Percentiles rank a stretch among this genome's conserved stretches.
Evolutionary conservation across 345 rosid species (phyloP).

Genomic region (Hevea brasiliensis): DNA sequence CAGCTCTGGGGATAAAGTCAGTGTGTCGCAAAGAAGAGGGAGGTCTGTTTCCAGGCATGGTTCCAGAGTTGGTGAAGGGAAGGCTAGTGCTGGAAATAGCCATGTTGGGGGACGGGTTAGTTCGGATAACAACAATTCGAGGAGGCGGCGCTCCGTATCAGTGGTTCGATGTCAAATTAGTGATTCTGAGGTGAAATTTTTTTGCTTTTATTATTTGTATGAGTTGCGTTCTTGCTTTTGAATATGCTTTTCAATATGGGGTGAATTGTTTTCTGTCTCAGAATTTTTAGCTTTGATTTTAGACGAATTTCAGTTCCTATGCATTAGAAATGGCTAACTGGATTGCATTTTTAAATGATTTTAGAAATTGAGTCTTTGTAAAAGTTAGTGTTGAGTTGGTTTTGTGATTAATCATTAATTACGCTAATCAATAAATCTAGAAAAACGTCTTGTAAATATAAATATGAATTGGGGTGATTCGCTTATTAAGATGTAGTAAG

Average conservation of each 20-base stretch:
- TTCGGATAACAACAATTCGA: slow-evolving; percentile 45
- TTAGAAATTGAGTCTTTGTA: too few relatives aligned
- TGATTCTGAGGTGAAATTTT: slow-evolving; percentile 68
- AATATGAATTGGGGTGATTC: not conserved
- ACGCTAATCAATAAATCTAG: not conserved
- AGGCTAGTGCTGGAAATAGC: slow-evolving; percentile 32
- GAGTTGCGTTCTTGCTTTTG: not conserved
- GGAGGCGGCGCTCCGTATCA: slow-evolving; percentile 77
- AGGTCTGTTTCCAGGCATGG: slow-evolving; percentile 79
- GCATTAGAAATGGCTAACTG: not conserved
- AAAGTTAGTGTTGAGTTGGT: not conserved
- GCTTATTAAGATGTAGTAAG: not conserved
- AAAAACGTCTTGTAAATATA: not conserved
- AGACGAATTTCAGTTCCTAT: too few relatives aligned
- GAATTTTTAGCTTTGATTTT: not conserved
- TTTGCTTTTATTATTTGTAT: not conserved
- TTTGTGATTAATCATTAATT: not conserved
- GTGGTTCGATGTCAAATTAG: slow-evolving; percentile 60
- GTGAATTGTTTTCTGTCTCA: not conserved
- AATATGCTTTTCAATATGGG: not conserved
- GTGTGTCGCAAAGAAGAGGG: slow-evolving; percentile 63
- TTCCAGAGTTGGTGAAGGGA: slow-evolving; percentile 30
- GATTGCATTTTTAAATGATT: not conserved
- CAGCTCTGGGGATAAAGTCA: slow-evolving; percentile 31
- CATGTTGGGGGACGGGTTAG: slow-evolving; percentile 36